phyloP scores from a whole-genome alignment of 352 stramenopile species.

The Pythium dissotocum region DNA sequence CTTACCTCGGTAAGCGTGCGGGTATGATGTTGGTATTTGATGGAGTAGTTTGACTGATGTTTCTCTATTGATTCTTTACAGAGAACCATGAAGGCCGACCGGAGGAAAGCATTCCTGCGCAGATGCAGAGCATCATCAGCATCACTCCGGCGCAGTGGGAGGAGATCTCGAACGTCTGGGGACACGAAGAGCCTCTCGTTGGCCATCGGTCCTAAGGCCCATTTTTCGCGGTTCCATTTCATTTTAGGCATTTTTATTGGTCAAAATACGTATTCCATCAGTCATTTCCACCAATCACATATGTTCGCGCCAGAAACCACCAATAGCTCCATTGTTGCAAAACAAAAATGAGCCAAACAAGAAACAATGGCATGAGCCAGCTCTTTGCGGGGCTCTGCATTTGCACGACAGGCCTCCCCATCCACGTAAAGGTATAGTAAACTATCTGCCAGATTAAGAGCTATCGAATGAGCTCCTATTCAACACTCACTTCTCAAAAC shows the following conservation, averaged over 20 bases:
- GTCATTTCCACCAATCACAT: constrained; percentile 4
- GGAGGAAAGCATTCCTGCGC: constrained; percentile 49
- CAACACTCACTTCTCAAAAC: background rate
- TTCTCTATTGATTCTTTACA: constrained; percentile 16
- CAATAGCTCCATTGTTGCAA: background rate
- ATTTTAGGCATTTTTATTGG: constrained; percentile 1
- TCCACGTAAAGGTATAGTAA: constrained; percentile 49
- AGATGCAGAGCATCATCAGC: constrained; percentile 81
- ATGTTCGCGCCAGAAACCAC: background rate
- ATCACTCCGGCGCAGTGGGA: constrained; percentile 76
- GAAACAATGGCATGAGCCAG: constrained; percentile 15
- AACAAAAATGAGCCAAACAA: constrained; percentile 9
- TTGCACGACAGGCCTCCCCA: constrained; percentile 53
- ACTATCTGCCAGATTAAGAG: background rate
- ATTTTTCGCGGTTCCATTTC: background rate
- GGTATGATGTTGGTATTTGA: background rate
- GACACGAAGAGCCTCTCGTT: constrained; percentile 55
- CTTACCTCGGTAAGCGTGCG: constrained; percentile 52
- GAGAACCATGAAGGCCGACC: constrained; percentile 63
- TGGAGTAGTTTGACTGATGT: background rate
- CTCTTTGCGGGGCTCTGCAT: constrained; percentile 55
- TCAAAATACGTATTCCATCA: background rate
- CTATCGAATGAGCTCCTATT: background rate
- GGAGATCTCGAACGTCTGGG: constrained; percentile 45
- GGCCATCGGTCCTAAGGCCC: constrained; percentile 46